A percentile compares a stretch with the other conserved stretches of the same genome.
Evolutionary conservation across 2,329 filamentous ascomycete species (phyloP).

Genomic region (Fusarium oligoseptatum): DNA sequence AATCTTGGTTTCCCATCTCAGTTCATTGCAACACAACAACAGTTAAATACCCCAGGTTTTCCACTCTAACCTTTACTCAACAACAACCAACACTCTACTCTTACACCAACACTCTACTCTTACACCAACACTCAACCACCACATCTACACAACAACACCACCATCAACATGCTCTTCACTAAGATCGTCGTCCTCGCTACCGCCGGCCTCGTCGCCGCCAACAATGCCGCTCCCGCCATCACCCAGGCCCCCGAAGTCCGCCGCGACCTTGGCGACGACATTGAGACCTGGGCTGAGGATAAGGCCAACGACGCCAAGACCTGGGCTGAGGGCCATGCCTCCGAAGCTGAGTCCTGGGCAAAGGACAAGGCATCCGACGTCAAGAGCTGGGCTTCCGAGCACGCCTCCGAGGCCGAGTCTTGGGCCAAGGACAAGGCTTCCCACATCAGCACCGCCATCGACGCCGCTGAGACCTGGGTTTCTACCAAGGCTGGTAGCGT

Average conservation of each 20-base stretch:
- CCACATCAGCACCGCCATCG: conserved; percentile 12
- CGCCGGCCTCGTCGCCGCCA: conserved; percentile 40
- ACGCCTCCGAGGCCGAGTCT: conserved; percentile 16
- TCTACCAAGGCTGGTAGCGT: conserved; percentile 22
- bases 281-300: conserved; percentile 29
- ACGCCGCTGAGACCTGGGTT: conserved; percentile 7
- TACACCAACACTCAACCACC: background rate
- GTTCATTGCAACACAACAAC: background rate
- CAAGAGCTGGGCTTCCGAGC: conserved; percentile 1
- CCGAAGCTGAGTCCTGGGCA: conserved; percentile 20
- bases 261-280: conserved; percentile 39
- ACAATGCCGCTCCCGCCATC: conserved; percentile 19
- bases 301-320: conserved; percentile 17
- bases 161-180: conserved; percentile 41
- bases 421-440: conserved; percentile 14
- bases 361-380: conserved; percentile 23
- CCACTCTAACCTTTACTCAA: background rate
- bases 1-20: background rate
- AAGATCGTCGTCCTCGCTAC: conserved; percentile 40
- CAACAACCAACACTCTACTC: background rate
- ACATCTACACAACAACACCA: conserved; percentile 1
- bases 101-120: background rate
- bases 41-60: background rate
- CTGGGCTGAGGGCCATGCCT: conserved; percentile 20
- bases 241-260: conserved; percentile 23